Conservation (phyloP, 495 filamentous ascomycete species). For the Trichoderma parareesei region DNA sequence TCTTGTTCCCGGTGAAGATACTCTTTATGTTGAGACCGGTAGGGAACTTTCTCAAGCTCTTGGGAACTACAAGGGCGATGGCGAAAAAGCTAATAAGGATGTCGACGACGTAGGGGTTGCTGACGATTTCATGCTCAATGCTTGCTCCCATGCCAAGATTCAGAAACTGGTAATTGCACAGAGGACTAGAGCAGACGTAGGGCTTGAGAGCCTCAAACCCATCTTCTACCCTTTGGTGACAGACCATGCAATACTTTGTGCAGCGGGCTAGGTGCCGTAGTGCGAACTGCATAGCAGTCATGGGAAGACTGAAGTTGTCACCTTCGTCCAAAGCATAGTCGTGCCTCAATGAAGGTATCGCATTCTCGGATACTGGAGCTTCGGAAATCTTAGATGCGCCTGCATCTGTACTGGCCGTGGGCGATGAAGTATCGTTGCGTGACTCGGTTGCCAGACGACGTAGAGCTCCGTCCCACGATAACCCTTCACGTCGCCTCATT, state of each 20-base stretch:
- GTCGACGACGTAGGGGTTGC: slow-evolving; percentile 79
- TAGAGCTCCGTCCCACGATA: slow-evolving; percentile 65
- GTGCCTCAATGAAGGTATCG: slow-evolving; percentile 1
- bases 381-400: background rate
- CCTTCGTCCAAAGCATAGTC: slow-evolving; percentile 25
- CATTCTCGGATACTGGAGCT: background rate
- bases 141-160: slow-evolving; percentile 76
- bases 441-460: background rate
- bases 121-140: slow-evolving; percentile 75
- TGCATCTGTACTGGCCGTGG: no score
- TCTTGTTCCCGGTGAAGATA: background rate
- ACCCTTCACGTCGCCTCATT: slow-evolving; percentile 41
- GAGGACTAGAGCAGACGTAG: slow-evolving; percentile 71
- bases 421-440: no score
- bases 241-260: slow-evolving; percentile 82
- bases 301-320: slow-evolving; percentile 45
- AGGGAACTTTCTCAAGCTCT: background rate
- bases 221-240: slow-evolving; percentile 62
- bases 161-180: slow-evolving; percentile 92
- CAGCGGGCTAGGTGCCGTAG: slow-evolving; percentile 74
- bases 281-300: slow-evolving; percentile 72
- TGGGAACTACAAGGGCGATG: slow-evolving; percentile 26
- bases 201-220: slow-evolving; percentile 83
- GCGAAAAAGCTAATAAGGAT: slow-evolving; percentile 80
- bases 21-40: background rate